A percentile compares a stretch with the other conserved stretches of the same genome.
phyloP scores from a whole-genome alignment of 768 basidiomycete species.

The Dentipellis sp. region DNA sequence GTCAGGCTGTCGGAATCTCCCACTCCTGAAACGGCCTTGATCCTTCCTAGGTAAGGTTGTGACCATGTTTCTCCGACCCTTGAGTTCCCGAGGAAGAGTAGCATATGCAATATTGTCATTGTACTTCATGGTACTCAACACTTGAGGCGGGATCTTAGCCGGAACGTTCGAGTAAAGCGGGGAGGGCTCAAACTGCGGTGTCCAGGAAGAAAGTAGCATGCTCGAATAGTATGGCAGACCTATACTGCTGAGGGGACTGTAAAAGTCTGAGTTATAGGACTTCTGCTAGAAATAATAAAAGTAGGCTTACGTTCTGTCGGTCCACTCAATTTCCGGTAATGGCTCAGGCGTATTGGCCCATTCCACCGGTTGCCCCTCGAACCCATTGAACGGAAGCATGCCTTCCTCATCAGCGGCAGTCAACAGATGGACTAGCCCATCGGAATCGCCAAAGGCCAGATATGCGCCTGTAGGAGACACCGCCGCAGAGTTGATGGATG shows the following conservation, averaged over 20 bases:
- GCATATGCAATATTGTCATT: slow-evolving; percentile 92
- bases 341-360: slow-evolving; percentile 72
- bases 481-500: slow-evolving; percentile 72
- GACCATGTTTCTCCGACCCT: slow-evolving; percentile 75
- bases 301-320: slow-evolving; percentile 58
- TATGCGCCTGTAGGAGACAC: slow-evolving; percentile 85
- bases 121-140: slow-evolving; percentile 70
- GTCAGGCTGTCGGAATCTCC: slow-evolving; percentile 44
- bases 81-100: slow-evolving; percentile 74
- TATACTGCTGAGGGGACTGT: slow-evolving; percentile 78
- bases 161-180: slow-evolving; percentile 54
- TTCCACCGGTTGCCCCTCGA: slow-evolving; percentile 76
- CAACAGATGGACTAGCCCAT: slow-evolving; percentile 76
- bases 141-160: slow-evolving; percentile 67
- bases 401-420: slow-evolving; percentile 60
- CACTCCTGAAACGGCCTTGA: slow-evolving; percentile 79
- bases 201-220: slow-evolving; percentile 61
- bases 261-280: not conserved
- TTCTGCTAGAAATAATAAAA: not conserved
- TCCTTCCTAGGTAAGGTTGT: slow-evolving; percentile 40
- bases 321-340: slow-evolving; percentile 72
- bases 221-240: slow-evolving; percentile 81
- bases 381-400: slow-evolving; percentile 74
- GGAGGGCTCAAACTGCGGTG: slow-evolving; percentile 43
- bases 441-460: slow-evolving; percentile 85